These are phyloP conservation scores for Amanita rubescens DNA, from an alignment of 768 basidiomycete species.

Conservation along the genomic window DNA sequence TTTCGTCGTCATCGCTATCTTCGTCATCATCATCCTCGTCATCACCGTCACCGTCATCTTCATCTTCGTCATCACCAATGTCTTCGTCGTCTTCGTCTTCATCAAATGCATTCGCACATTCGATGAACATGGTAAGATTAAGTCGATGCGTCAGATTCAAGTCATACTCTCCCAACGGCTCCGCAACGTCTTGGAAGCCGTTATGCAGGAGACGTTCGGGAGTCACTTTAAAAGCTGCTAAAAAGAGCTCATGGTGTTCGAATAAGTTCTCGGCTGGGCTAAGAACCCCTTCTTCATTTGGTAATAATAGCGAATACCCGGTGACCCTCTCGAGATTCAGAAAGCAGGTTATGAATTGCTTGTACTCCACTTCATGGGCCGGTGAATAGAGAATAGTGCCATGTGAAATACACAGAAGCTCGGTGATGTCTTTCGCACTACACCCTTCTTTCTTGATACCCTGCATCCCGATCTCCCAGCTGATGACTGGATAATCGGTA, in stretches of 20 bases:
- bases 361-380: background rate
- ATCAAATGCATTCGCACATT: too few relatives aligned
- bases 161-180: too few relatives aligned
- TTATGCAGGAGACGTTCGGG: slow-evolving; percentile 25
- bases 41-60: background rate
- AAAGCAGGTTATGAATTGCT: background rate
- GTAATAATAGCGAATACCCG: slow-evolving; percentile 20
- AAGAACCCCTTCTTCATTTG: too few relatives aligned
- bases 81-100: too few relatives aligned
- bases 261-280: slow-evolving; percentile 25
- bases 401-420: background rate
- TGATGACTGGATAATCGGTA: too few relatives aligned
- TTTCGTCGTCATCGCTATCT: too few relatives aligned
- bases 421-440: background rate
- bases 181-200: slow-evolving; percentile 23
- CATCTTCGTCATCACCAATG: too few relatives aligned
- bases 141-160: slow-evolving; percentile 22
- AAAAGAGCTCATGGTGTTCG: slow-evolving; percentile 26
- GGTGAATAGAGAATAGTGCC: background rate
- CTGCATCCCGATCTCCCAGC: background rate
- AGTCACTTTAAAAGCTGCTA: too few relatives aligned
- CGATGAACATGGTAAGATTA: slow-evolving; percentile 27
- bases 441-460: background rate
- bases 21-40: too few relatives aligned
- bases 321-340: slow-evolving; percentile 1